Conservation (phyloP, 331 rosid genomes). For the Telfairia occidentalis region DNA sequence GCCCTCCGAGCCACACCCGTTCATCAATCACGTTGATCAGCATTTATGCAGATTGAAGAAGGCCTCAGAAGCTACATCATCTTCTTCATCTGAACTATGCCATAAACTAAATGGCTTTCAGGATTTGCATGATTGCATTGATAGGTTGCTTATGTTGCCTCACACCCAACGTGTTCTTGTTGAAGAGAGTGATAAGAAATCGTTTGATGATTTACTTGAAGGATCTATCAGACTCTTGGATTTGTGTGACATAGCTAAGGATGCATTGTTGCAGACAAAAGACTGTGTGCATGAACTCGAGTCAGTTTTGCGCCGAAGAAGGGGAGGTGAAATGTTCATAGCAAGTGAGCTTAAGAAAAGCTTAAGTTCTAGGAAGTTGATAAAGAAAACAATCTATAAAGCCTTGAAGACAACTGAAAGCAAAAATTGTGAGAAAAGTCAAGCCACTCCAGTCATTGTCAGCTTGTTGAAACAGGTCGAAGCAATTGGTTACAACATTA, state of each 20-base stretch:
- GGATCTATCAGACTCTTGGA: constrained; percentile 32
- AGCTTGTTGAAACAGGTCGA: constrained; percentile 27
- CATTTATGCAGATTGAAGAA: constrained; percentile 29
- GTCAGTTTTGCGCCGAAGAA: constrained; percentile 14
- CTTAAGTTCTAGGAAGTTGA: constrained; percentile 12
- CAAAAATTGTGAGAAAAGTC: neutral
- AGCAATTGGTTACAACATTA: constrained; percentile 12
- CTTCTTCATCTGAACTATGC: constrained; percentile 22
- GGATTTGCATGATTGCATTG: constrained; percentile 42
- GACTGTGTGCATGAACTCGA: constrained; percentile 27
- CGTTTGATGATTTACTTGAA: constrained; percentile 20
- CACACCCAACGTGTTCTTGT: constrained; percentile 28
- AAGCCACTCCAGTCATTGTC: constrained; percentile 15
- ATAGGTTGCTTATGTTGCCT: constrained; percentile 36
- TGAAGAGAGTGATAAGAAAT: constrained; percentile 22
- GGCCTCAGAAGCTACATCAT: constrained; percentile 24
- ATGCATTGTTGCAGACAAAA: constrained; percentile 26
- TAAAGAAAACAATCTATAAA: constrained; percentile 17
- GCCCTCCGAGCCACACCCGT: constrained; percentile 26
- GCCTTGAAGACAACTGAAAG: constrained; percentile 20
- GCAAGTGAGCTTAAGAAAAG: constrained; percentile 13
- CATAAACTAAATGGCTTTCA: constrained; percentile 33
- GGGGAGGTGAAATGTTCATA: constrained; percentile 7
- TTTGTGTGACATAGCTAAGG: constrained; percentile 25
- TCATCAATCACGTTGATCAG: constrained; percentile 23